Base-by-base conservation (phyloP, 2,329 filamentous ascomycete genomes). In the Pseudogymnoascus sp. region DNA sequence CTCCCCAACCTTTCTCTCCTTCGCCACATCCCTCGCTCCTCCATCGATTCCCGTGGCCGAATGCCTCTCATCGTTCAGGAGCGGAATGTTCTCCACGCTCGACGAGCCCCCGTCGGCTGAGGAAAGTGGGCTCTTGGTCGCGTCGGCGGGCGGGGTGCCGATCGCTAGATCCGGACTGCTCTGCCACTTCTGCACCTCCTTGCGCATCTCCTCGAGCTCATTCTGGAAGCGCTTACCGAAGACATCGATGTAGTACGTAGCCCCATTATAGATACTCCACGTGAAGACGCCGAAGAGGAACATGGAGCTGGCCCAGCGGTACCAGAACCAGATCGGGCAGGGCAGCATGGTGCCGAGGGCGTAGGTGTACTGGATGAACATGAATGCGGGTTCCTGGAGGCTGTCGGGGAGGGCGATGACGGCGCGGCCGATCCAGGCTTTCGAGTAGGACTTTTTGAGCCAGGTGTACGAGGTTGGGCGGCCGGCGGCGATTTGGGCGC, bases 211-310 rank as follows among this genome's bases (percentile, higher is more conserved):
- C 72, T 99, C 92, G 10, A 99, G 80, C 74, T 99, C 94, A 71
- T 93, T 96, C 78, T 99, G 91, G 79, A 99, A 97, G 2, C 92
- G 85, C 69, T 90, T 96, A 60, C 95, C 94, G 72, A 97, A 99
- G 1, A 97, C 90, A 69, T 99, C 94, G 70, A 99, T 97, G 75
- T 99, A 99, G 74, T 89, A 99, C 0, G 92, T 97, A 15, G 94
- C 91, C 33, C 94, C 94, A 68, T 99, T 99, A 78, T 97, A 95
- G 61, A 97, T 88, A 68, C 90, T 95, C 92, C 92, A 97, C 44
- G 85, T 81, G 71, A 99, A 97, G n/a, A 99, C 86, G 2, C 84
- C 76, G 61, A 87, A 79, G 50, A 99, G 79, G 75, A 97, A 99
- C 0, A 73, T 67, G 1, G 87, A 85, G 40, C 89, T 94, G 0